Percentiles rank a stretch among this genome's conserved stretches.
These are phyloP conservation scores for Blastobotrys capitulatus DNA, from an alignment of 1,139 yeast genomes.

Conservation along the genomic window DNA sequence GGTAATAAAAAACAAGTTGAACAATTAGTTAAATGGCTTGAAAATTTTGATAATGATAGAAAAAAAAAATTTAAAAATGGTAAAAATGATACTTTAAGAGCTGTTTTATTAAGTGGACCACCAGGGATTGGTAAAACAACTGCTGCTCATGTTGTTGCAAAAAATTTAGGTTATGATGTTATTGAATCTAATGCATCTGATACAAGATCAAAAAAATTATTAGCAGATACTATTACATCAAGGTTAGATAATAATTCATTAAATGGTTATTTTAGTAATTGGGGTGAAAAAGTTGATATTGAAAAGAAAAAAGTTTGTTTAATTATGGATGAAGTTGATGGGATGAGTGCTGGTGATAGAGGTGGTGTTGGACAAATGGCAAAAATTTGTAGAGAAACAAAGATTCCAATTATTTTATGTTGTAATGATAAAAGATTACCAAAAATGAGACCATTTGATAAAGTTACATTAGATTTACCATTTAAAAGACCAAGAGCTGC, in stretches of 20 bases:
- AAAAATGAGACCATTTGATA: constrained; percentile 93
- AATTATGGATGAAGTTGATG: constrained; percentile 99
- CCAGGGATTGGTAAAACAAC: constrained; percentile 98
- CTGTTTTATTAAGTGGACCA: constrained; percentile 86
- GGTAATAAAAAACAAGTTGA: constrained; percentile 80
- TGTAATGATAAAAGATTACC: constrained; percentile 92
- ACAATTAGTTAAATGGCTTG: constrained; percentile 66
- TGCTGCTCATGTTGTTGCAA: constrained; percentile 80
- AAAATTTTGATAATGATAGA: constrained; percentile 63
- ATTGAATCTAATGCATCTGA: constrained; percentile 93
- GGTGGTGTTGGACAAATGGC: constrained; percentile 98
- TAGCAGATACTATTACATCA: constrained; percentile 62
- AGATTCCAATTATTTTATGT: constrained; percentile 84
- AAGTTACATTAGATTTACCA: constrained; percentile 73
- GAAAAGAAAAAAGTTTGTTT: constrained; percentile 58
- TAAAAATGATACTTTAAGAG: constrained; percentile 52
- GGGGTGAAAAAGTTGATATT: constrained; percentile 21
- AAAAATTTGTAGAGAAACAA: constrained; percentile 74
- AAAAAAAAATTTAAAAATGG: constrained; percentile 53
- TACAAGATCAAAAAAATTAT: constrained; percentile 74
- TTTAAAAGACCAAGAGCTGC: constrained; percentile 85
- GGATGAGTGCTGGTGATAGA: constrained; percentile 98
- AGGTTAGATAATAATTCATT: constrained; percentile 80
- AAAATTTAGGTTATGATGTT: constrained; percentile 71
- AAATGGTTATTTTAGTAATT: constrained; percentile 54